phyloP scores from a whole-genome alignment of 768 basidiomycete species.

The Leccinum obscurum region DNA sequence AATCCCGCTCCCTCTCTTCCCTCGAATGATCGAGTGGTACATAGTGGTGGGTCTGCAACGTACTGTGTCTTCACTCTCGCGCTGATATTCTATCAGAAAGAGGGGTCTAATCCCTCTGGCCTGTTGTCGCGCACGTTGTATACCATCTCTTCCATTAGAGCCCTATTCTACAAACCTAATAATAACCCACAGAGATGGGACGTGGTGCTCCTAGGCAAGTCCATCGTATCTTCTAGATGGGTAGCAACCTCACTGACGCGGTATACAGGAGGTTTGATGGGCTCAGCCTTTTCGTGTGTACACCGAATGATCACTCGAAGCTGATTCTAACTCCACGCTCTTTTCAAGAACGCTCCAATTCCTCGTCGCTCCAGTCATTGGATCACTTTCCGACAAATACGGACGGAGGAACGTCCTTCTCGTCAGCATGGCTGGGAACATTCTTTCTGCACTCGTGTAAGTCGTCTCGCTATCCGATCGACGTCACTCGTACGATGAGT shows the following conservation, averaged over 20 bases:
- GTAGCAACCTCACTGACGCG: constrained; percentile 8
- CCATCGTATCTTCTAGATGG: no score
- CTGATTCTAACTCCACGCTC: constrained; percentile 29
- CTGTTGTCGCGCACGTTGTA: constrained; percentile 72
- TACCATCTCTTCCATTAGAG: constrained; percentile 65
- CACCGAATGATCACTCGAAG: constrained; percentile 33
- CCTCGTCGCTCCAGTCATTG: constrained; percentile 79
- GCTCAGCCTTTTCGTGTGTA: constrained; percentile 87
- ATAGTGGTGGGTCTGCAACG: constrained; percentile 50
- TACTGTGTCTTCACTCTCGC: background rate
- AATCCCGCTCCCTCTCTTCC: constrained; percentile 94
- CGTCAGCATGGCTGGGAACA: constrained; percentile 89
- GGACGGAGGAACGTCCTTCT: constrained; percentile 85
- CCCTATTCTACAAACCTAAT: constrained; percentile 59
- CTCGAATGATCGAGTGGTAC: constrained; percentile 96
- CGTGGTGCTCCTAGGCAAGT: constrained; percentile 82
- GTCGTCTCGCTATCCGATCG: constrained; percentile 27
- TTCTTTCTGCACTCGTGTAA: constrained; percentile 84
- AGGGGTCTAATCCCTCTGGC: constrained; percentile 66
- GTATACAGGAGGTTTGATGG: constrained; percentile 77
- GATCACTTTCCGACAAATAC: constrained; percentile 83
- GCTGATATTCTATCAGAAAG: constrained; percentile 48
- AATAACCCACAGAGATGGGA: constrained; percentile 84
- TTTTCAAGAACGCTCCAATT: constrained; percentile 74
- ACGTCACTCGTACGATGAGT: background rate